Base-by-base conservation (phyloP, 352 stramenopile genomes). In the Phytophthora pistaciae region DNA sequence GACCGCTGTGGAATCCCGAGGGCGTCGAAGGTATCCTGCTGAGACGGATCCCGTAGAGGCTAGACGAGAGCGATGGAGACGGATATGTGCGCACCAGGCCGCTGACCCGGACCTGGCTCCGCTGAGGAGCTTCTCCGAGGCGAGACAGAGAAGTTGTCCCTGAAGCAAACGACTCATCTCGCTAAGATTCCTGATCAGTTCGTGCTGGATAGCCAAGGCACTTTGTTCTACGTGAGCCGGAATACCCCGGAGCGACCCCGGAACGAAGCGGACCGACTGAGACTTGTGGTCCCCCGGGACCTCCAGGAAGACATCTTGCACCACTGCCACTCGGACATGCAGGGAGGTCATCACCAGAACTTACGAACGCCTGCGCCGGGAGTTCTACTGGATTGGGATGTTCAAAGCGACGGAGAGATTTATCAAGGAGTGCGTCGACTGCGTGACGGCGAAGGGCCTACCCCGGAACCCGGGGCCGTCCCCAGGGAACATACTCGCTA, bases 321-420 rank as follows among this genome's bases (percentile, higher is more conserved):
- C 10, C 25, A 55, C 11, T 60, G 50, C 18, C 50, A 67, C 7
- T 10, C 50, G 0, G 23, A 67, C 18, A 48, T 74, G 23, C 27
- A 69, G 31, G 38, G 60, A 3, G 54, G 7, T 4, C 67, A 67
- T 65, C 25, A 49, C 56, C 9, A 20, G 55, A 56, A 61, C 64
- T 2, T 72, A 65, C 16, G 44, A 66, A 3, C 36, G 48, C 0
- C 16, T 66, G 6, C 53, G 33, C 18, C 4, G 5, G 7, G 48
- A 52, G 23, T 66, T 44, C 11, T 72, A 71, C 27, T 72, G 57
- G 64, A 44, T 60, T 8, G 58, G 52, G 0, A 53, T 72, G 56
- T 60, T 61, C 18, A 54, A 40, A 16, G 21, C 29, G 1, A 36
- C 54, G 1, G 49, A 72, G n/a, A 20, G 44, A 5, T 70, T 46